Evolutionary conservation across 2,329 filamentous ascomycete genomes (phyloP).

Genomic region (Claviceps cyperi): DNA sequence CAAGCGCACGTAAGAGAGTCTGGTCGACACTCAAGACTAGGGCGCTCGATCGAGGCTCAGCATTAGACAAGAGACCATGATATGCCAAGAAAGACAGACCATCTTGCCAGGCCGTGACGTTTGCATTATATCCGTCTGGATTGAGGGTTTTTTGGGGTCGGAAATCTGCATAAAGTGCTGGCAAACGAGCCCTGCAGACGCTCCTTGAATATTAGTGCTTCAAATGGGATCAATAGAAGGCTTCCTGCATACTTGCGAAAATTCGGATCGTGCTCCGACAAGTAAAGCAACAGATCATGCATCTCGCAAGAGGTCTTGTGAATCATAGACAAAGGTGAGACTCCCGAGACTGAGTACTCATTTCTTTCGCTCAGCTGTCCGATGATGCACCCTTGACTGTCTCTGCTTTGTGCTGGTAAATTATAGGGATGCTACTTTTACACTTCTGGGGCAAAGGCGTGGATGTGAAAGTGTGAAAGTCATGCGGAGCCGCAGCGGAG

Average conservation of each 20-base stretch:
- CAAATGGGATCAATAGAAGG: neutral
- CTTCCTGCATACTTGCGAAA: slow-evolving; percentile 36
- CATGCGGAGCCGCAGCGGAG: no score
- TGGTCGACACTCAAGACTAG: slow-evolving; percentile 43
- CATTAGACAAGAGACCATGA: slow-evolving; percentile 37
- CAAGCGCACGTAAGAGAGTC: slow-evolving; percentile 53
- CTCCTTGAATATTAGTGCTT: neutral
- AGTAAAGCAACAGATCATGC: slow-evolving; percentile 55
- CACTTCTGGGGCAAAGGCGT: no score
- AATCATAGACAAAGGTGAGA: no score
- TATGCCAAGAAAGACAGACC: slow-evolving; percentile 56
- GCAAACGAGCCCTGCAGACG: slow-evolving; percentile 53
- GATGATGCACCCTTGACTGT: no score
- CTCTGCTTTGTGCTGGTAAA: no score
- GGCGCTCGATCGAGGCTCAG: slow-evolving; percentile 27
- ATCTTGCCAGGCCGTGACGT: slow-evolving; percentile 63
- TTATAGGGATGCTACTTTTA: no score
- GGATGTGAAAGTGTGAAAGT: no score
- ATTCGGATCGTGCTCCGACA: slow-evolving; percentile 44
- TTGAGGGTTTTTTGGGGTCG: slow-evolving; percentile 58
- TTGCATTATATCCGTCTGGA: slow-evolving; percentile 72
- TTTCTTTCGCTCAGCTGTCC: no score
- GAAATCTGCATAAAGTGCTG: slow-evolving; percentile 84
- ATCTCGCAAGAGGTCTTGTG: slow-evolving; percentile 20
- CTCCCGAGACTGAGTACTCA: no score